phyloP scores from a whole-genome alignment of 1,139 yeast genomes.

The Zhuliangozyma parablackwelliae region DNA sequence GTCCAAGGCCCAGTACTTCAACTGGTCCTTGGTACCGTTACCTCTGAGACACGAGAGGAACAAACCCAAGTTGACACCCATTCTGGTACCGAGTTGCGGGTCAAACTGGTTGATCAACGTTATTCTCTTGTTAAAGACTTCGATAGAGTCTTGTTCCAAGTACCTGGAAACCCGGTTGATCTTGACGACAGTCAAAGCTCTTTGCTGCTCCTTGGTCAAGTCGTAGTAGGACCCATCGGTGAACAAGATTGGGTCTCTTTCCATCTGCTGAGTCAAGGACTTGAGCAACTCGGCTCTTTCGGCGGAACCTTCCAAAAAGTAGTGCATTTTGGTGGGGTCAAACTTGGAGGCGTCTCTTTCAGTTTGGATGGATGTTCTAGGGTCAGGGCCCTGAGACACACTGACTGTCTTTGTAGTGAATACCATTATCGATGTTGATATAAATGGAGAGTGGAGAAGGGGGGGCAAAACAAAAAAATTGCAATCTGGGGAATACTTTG shows the following conservation, averaged over 20 bases:
- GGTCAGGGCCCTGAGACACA: slow-evolving; percentile 29
- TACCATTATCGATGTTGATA: slow-evolving; percentile 6
- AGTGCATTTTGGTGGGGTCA: slow-evolving; percentile 33
- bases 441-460: too few species aligned
- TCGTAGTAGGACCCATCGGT: slow-evolving; percentile 35
- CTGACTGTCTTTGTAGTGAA: slow-evolving; percentile 10
- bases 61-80: slow-evolving; percentile 65
- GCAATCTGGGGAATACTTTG: too few species aligned
- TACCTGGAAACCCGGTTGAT: slow-evolving; percentile 37
- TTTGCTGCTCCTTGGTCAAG: slow-evolving; percentile 29
- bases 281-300: slow-evolving; percentile 29
- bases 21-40: slow-evolving; percentile 55
- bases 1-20: slow-evolving; percentile 35
- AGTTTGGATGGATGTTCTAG: slow-evolving; percentile 25
- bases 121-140: slow-evolving; percentile 35
- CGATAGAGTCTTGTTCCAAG: slow-evolving; percentile 33
- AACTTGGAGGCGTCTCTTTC: slow-evolving; percentile 30
- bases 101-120: slow-evolving; percentile 56
- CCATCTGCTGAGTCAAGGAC: slow-evolving; percentile 33
- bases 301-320: slow-evolving; percentile 37
- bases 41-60: slow-evolving; percentile 69
- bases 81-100: slow-evolving; percentile 53
- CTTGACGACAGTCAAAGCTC: slow-evolving; percentile 34
- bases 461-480: too few species aligned
- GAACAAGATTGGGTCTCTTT: slow-evolving; percentile 40